Evolutionary conservation across 441 rosid genomes (phyloP).

Genomic region (Corymbia calophylla): DNA sequence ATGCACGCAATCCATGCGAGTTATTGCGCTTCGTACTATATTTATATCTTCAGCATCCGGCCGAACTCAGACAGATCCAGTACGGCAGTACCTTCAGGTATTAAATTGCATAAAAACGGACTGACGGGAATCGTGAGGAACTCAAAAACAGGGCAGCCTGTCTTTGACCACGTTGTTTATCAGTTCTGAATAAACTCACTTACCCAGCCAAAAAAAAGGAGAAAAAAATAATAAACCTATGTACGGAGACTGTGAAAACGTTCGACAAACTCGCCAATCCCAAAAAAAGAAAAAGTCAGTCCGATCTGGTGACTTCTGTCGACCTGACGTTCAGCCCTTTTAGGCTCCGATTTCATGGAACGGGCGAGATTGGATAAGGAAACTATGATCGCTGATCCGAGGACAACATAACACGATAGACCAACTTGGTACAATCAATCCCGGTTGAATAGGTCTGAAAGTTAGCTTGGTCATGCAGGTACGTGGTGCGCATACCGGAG

Average conservation of each 20-base stretch:
- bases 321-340: not conserved
- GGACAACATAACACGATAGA: not conserved
- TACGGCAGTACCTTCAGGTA: no score
- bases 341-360: not conserved
- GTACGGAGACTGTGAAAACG: not conserved
- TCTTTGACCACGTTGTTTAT: not conserved
- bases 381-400: not conserved
- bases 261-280: not conserved
- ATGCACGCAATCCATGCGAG: not conserved
- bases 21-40: not conserved
- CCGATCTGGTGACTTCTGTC: not conserved
- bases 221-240: not conserved
- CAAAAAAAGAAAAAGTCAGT: not conserved
- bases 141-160: not conserved
- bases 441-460: not conserved
- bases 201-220: no score
- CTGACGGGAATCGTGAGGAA: not conserved
- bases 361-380: not conserved
- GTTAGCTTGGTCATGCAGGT: not conserved
- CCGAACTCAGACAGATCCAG: not conserved
- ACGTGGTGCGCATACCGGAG: conserved; percentile 13
- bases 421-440: not conserved
- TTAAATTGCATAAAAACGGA: not conserved
- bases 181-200: not conserved
- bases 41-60: not conserved